phyloP scores from a whole-genome alignment of 2,329 filamentous ascomycete species.

The Ophiostoma pallidulum region DNA sequence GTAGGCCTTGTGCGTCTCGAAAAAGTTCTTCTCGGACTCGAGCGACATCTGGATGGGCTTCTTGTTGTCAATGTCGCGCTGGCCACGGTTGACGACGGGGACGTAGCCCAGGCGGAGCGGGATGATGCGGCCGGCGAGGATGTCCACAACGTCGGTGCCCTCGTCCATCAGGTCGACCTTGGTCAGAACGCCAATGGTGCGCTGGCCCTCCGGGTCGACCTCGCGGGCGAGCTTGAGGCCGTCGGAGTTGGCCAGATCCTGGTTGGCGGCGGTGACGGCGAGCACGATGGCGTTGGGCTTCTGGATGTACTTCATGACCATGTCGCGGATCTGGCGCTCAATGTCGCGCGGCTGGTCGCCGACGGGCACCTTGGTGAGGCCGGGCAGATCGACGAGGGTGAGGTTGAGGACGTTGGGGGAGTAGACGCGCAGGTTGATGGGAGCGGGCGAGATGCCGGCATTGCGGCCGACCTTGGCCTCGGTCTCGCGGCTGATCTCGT shows the following conservation, averaged over 20 bases:
- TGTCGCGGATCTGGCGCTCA: conserved; percentile 92
- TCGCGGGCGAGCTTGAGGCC: conserved; percentile 92
- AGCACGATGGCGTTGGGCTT: conserved; percentile 98
- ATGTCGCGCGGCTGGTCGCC: conserved; percentile 96
- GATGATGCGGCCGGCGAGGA: conserved; percentile 94
- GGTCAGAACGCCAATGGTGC: conserved; percentile 94
- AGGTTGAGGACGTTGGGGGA: conserved; percentile 93
- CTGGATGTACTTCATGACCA: conserved; percentile 96
- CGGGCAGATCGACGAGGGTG: conserved; percentile 90
- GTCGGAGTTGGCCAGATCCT: conserved; percentile 97
- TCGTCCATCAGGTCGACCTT: conserved; percentile 98
- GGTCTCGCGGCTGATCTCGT: conserved; percentile 87
- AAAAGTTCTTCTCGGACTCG: conserved; percentile 92
- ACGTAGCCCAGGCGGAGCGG: conserved; percentile 87
- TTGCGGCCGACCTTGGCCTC: conserved; percentile 62
- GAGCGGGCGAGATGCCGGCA: conserved; percentile 95
- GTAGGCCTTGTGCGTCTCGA: conserved; percentile 97
- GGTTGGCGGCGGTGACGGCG: conserved; percentile 92
- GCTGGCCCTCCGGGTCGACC: conserved; percentile 87
- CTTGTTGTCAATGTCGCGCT: conserved; percentile 97
- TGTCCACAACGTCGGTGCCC: conserved; percentile 94
- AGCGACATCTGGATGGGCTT: conserved; percentile 85
- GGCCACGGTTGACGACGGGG: conserved; percentile 93
- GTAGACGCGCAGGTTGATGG: conserved; percentile 98
- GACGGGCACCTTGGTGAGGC: conserved; percentile 95